phyloP scores from a whole-genome alignment of 2,329 filamentous ascomycete species.

The Fusarium odoratissimum region DNA sequence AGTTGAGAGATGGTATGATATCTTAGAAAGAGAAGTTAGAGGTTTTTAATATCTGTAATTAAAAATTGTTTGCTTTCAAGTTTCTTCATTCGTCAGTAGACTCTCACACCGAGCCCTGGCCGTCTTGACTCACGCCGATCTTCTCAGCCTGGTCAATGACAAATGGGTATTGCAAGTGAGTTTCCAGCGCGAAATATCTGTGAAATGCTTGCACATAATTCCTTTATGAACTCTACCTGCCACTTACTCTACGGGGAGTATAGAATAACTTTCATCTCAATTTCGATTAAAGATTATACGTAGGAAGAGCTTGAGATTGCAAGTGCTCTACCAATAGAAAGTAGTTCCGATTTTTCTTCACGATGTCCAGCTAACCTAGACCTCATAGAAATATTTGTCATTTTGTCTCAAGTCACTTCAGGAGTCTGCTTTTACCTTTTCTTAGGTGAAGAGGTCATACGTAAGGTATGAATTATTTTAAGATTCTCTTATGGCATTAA shows the following conservation, averaged over 20 bases:
- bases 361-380: not conserved
- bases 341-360: not conserved
- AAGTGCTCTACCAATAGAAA: not conserved
- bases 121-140: constrained; percentile 44
- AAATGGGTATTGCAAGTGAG: not conserved
- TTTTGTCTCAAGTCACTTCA: not conserved
- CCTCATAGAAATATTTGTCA: not conserved
- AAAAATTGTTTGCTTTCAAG: no score
- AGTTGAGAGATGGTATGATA: not conserved
- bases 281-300: not conserved
- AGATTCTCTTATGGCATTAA: not conserved
- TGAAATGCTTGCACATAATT: not conserved
- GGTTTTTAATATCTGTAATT: not conserved
- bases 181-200: not conserved
- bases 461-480: accelerated
- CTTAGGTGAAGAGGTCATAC: accelerated
- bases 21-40: not conserved
- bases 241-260: accelerated
- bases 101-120: constrained; percentile 1
- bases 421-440: not conserved
- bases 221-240: no score
- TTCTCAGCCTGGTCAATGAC: not conserved
- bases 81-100: not conserved
- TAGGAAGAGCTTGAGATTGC: not conserved
- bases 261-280: not conserved